Percentiles rank a stretch among this genome's conserved stretches.
Conservation (phyloP, 768 basidiomycete species). For the Calvatia gigantea region DNA sequence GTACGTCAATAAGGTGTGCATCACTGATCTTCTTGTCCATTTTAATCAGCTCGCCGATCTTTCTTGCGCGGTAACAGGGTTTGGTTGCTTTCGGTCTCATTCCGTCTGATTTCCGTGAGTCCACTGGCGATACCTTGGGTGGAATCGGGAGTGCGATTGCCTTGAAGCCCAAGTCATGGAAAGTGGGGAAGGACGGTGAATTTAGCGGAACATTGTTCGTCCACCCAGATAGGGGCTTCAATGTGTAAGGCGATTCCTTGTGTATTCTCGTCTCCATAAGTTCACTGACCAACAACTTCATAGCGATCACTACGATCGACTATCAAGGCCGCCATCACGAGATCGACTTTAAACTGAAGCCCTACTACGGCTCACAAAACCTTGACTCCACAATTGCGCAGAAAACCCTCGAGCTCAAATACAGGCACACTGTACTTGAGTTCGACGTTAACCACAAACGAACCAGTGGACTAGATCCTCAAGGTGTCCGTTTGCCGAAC, state of each 20-base stretch:
- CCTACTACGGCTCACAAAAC: conserved; percentile 44
- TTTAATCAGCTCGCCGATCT: background rate
- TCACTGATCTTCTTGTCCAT: background rate
- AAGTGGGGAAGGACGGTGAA: conserved; percentile 27
- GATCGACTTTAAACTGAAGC: conserved; percentile 53
- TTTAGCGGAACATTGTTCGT: conserved; percentile 50
- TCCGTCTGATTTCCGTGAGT: conserved; percentile 52
- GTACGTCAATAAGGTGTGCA: conserved; percentile 39
- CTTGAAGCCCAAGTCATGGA: conserved; percentile 48
- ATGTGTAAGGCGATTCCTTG: conserved; percentile 37
- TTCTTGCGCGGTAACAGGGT: conserved; percentile 31
- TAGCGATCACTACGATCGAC: conserved; percentile 48
- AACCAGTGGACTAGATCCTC: conserved; percentile 57
- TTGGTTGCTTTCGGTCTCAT: conserved; percentile 62
- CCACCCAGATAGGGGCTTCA: conserved; percentile 60
- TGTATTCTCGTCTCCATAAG: background rate
- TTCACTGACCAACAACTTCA: background rate
- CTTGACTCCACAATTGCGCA: conserved; percentile 48
- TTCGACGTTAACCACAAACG: conserved; percentile 41
- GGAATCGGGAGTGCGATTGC: conserved; percentile 63
- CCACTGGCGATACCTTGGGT: conserved; percentile 57
- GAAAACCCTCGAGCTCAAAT: conserved; percentile 47
- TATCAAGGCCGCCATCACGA: conserved; percentile 64
- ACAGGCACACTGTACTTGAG: conserved; percentile 46
- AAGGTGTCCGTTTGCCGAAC: conserved; percentile 39